Evolutionary conservation across 805 yeast genomes (phyloP).

Genomic region (Yamadazyma nakazawae): DNA sequence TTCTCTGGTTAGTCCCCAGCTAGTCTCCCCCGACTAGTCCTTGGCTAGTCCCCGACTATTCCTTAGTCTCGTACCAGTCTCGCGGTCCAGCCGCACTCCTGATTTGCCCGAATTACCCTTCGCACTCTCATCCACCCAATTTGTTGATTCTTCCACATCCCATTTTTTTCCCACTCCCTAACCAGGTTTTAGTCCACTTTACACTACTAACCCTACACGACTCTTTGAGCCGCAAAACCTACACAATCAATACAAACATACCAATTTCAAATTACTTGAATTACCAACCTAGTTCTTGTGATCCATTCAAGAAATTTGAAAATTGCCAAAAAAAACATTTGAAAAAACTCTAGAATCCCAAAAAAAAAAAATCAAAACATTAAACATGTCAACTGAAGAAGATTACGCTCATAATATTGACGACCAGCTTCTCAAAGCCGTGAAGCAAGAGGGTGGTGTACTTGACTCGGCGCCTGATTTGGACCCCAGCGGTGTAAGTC

Average conservation of each 20-base stretch:
- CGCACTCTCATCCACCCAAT: neutral
- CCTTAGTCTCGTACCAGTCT: too few species aligned
- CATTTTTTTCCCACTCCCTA: slow-evolving; percentile 3
- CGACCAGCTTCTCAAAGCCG: slow-evolving; percentile 40
- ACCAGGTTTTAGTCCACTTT: slow-evolving; percentile 13
- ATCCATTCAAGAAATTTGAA: too few species aligned
- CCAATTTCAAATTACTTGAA: neutral
- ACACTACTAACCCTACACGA: slow-evolving; percentile 26
- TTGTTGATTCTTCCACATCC: slow-evolving; percentile 7
- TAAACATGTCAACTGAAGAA: slow-evolving; percentile 14
- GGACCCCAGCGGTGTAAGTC: neutral
- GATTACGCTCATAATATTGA: slow-evolving; percentile 35
- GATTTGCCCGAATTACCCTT: too few species aligned
- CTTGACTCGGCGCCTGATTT: slow-evolving; percentile 7
- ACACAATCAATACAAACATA: neutral
- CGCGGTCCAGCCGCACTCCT: too few species aligned
- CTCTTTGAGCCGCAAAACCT: slow-evolving; percentile 10
- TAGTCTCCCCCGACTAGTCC: too few species aligned
- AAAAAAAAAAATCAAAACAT: neutral
- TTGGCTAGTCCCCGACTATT: too few species aligned
- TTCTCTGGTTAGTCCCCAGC: too few species aligned
- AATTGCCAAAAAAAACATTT: neutral
- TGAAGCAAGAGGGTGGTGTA: slow-evolving; percentile 30
- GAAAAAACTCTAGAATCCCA: neutral
- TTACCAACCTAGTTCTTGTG: neutral